Percentiles rank a stretch among this genome's conserved stretches.
Conservation (phyloP, 83 land plant genomes). For the Picea abies region DNA sequence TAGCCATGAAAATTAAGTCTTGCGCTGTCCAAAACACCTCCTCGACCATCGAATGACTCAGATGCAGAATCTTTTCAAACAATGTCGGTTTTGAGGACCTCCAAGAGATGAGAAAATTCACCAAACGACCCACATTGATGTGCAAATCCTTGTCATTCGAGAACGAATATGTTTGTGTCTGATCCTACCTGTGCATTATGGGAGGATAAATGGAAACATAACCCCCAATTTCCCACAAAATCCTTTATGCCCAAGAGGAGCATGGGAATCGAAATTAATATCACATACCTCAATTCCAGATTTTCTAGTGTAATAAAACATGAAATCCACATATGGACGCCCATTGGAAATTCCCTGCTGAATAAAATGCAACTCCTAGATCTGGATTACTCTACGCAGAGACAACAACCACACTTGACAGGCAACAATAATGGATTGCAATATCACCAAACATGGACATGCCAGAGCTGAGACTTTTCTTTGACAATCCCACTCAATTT, state of each 20-base stretch:
- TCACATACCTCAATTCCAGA: no score
- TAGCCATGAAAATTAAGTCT: no score
- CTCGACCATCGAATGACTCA: slow-evolving; percentile 86
- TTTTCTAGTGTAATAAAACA: slow-evolving; percentile 58
- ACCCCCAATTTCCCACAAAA: slow-evolving; percentile 96
- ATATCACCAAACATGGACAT: no score
- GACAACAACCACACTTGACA: no score
- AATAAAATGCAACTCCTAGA: slow-evolving; percentile 52
- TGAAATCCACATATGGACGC: slow-evolving; percentile 91
- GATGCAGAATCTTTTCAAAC: slow-evolving; percentile 77
- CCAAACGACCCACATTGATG: slow-evolving; percentile 76
- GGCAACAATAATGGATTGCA: no score
- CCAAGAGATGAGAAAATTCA: slow-evolving; percentile 80
- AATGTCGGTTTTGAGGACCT: slow-evolving; percentile 65
- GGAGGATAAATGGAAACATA: slow-evolving; percentile 87
- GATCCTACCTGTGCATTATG: slow-evolving; percentile 58
- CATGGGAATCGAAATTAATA: no score
- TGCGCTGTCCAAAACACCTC: slow-evolving; percentile 48
- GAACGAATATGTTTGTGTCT: slow-evolving; percentile 60
- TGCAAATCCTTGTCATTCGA: slow-evolving; percentile 95
- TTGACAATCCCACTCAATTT: no score
- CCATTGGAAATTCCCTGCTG: slow-evolving; percentile 94
- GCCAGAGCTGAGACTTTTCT: no score
- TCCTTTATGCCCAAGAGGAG: slow-evolving; percentile 82
- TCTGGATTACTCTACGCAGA: no score